A percentile compares a stretch with the other conserved stretches of the same genome.
phyloP scores from a whole-genome alignment of 257 asterid species.

The Linaria vulgaris region DNA sequence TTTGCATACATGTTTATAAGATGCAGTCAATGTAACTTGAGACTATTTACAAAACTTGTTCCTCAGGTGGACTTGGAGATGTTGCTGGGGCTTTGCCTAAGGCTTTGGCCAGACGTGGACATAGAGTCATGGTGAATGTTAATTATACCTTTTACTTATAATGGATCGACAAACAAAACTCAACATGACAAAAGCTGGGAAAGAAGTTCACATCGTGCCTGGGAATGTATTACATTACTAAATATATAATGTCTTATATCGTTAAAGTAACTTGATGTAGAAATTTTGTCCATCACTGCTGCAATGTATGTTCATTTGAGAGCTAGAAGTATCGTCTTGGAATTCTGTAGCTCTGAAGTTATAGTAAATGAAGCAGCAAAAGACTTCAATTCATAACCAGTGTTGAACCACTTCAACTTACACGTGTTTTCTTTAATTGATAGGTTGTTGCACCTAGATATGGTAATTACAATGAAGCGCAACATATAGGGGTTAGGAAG shows the following conservation, averaged over 20 bases:
- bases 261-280: not conserved
- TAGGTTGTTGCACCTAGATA: constrained; percentile 90
- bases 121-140: constrained; percentile 88
- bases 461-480: constrained; percentile 72
- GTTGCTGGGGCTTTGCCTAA: constrained; percentile 99
- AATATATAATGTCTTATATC: constrained; percentile 4
- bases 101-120: constrained; percentile 99
- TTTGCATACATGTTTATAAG: constrained; percentile 5
- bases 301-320: constrained; percentile 17
- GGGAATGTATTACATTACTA: not conserved
- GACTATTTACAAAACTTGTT: constrained; percentile 23
- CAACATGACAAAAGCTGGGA: not conserved
- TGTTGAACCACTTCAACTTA: constrained; percentile 17
- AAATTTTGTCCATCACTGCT: not conserved
- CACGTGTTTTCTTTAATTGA: constrained; percentile 27
- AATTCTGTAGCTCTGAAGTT: not conserved
- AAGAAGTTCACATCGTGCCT: too few species aligned
- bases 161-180: not conserved
- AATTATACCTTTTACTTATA: constrained; percentile 12
- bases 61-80: constrained; percentile 97
- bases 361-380: constrained; percentile 11
- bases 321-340: not conserved
- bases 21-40: not conserved
- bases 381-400: too few species aligned
- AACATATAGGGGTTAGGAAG: constrained; percentile 68